Evolutionary conservation across 345 rosid species (phyloP).

Genomic region (Boechera stricta): DNA sequence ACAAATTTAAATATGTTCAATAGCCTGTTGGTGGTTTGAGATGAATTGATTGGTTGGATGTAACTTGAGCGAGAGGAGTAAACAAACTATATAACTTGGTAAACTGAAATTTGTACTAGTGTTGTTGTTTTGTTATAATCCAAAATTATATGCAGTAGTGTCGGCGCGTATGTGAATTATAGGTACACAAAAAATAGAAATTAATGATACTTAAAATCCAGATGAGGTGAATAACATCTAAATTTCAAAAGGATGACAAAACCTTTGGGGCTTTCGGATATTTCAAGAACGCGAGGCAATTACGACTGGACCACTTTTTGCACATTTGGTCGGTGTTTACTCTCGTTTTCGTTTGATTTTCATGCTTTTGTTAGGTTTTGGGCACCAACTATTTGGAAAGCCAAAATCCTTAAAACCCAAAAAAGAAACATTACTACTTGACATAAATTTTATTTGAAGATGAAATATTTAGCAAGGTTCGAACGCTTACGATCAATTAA

Average conservation of each 20-base stretch:
- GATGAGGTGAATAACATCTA: background rate
- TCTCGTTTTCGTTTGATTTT: background rate
- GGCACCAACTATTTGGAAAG: background rate
- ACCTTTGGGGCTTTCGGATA: background rate
- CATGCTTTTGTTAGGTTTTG: background rate
- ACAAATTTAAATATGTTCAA: background rate
- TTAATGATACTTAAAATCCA: no score
- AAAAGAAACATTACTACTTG: no score
- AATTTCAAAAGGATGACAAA: background rate
- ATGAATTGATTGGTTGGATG: background rate
- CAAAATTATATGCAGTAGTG: background rate
- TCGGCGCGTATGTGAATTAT: background rate
- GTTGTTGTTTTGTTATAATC: background rate
- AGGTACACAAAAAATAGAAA: background rate
- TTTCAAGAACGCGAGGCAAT: background rate
- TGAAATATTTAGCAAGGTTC: no score
- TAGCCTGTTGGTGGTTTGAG: background rate
- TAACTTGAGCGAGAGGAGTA: background rate
- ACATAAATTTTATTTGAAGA: no score
- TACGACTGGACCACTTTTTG: constrained; percentile 9
- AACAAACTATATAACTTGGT: background rate
- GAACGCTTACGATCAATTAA: no score
- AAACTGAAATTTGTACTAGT: no score
- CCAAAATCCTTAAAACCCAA: no score
- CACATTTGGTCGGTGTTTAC: constrained; percentile 25